Evolutionary conservation across 257 asterid genomes (phyloP), one percentile per base, ranked within the genome.

Genomic region (Cordia subcordata): DNA sequence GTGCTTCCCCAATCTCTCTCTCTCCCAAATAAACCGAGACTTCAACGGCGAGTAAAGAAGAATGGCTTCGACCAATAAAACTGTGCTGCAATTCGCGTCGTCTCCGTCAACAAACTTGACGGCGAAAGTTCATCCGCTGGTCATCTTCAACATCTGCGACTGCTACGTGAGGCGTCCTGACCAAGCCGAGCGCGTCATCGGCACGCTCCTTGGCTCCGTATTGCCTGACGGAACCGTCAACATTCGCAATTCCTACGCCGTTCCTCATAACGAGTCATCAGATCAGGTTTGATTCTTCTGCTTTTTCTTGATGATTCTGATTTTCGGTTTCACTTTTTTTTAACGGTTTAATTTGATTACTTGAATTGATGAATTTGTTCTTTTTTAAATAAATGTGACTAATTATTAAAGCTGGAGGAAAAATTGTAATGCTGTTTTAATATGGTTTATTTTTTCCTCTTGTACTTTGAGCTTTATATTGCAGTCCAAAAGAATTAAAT

Each of bases 171-270:
- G 98, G 72, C 77, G 99, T 53, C 97, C 97, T 0, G 99, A 93
- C 78, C 95, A 85, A 72, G 78, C 96, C 14, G 96, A 82, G 50
- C 90, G 99, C 50, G 92, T 89, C 23, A 89, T 93, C 52, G 99
- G 99, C 46, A 86, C 97, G 50, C 89, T 93, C 11, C 92, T 89
- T 57, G 99, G 99, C 27, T 93, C 96, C 11, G 91, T 88, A 15
- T 69, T 93, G 10, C 86, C 96, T 0, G 99, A 89, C 66, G 99
- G 99, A 6, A 82, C 96, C 12, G 81, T 93, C 1, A 96, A 93
- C 42, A 71, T 93, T 51, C 94, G 99, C 1, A 93, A 93, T 68
- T 79, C 90, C 13, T 93, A 86, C 52, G 97, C 97, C 47, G 97
- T 93, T 71, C 97, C 96, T 0, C 97, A 93, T 75, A 87, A 75